Percentiles rank a stretch among this genome's conserved stretches.
Conservation (phyloP, 495 filamentous ascomycete genomes). For the Aspergillus biplanus region DNA sequence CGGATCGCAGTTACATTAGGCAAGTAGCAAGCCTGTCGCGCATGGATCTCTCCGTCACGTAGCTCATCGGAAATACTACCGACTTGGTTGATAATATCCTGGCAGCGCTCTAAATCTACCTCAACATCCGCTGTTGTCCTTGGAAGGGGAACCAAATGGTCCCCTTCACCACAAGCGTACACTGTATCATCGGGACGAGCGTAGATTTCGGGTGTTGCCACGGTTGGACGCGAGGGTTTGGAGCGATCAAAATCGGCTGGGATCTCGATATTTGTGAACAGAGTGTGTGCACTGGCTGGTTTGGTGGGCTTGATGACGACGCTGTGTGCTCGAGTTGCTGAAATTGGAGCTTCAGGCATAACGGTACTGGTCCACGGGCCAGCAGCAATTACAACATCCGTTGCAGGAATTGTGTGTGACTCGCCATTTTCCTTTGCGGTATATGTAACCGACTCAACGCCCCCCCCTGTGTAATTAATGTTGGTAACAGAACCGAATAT, state of each 20-base stretch:
- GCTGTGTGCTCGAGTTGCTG: conserved; percentile 83
- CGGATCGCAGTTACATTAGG: conserved; percentile 70
- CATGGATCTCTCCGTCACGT: conserved; percentile 74
- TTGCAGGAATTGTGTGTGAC: conserved; percentile 67
- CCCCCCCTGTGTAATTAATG: conserved; percentile 58
- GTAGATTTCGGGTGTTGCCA: conserved; percentile 89
- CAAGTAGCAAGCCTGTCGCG: conserved; percentile 90
- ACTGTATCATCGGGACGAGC: conserved; percentile 85
- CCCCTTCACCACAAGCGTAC: conserved; percentile 93
- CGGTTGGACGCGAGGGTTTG: conserved; percentile 57
- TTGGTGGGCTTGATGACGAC: conserved; percentile 77
- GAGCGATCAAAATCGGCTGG: conserved; percentile 60
- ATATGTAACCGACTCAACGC: conserved; percentile 75
- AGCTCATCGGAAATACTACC: conserved; percentile 76
- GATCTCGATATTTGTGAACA: conserved; percentile 88
- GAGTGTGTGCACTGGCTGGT: conserved; percentile 81
- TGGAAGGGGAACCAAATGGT: conserved; percentile 74
- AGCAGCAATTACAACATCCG: conserved; percentile 80
- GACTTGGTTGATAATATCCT: conserved; percentile 86
- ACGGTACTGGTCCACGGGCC: conserved; percentile 87
- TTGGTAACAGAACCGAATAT: conserved; percentile 65
- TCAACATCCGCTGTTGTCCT: conserved; percentile 75
- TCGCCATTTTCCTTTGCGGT: conserved; percentile 63
- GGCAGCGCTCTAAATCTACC: conserved; percentile 75
- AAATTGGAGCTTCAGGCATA: conserved; percentile 76